phyloP scores from a whole-genome alignment of 2,329 filamentous ascomycete species.

The Beauveria caledonica region DNA sequence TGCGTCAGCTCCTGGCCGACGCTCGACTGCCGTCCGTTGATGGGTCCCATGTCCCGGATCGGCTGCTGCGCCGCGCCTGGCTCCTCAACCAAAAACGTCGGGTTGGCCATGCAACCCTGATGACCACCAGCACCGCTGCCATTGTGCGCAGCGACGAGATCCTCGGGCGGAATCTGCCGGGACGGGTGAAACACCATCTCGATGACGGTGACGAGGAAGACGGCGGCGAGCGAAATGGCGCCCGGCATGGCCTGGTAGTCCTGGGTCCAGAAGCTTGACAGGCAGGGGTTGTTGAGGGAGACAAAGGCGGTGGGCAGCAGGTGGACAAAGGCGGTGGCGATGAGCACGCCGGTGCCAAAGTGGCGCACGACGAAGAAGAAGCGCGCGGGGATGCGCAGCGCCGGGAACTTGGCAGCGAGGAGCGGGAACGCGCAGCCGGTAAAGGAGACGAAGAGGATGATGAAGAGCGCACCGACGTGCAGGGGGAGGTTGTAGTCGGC shows the following conservation, averaged over 20 bases:
- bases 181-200: constrained; percentile 59
- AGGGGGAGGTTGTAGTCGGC: constrained; percentile 46
- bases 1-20: constrained; percentile 26
- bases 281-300: constrained; percentile 55
- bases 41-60: constrained; percentile 25
- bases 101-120: constrained; percentile 16
- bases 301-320: constrained; percentile 58
- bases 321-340: constrained; percentile 74
- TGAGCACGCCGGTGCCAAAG: constrained; percentile 69
- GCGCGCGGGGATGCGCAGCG: constrained; percentile 43
- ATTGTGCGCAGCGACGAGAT: neutral
- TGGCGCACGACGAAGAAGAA: constrained; percentile 54
- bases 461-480: constrained; percentile 49
- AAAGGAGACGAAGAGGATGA: constrained; percentile 39
- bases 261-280: constrained; percentile 67
- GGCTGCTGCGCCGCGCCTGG: constrained; percentile 16
- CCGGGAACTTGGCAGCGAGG: constrained; percentile 42
- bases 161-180: constrained; percentile 21
- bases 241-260: constrained; percentile 73
- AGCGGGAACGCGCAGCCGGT: constrained; percentile 46
- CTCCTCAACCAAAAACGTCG: neutral
- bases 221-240: constrained; percentile 69
- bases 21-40: constrained; percentile 26
- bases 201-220: constrained; percentile 69
- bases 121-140: constrained; percentile 9